Percentiles rank a stretch among this genome's conserved stretches.
Conservation (phyloP, 1,139 yeast genomes). For the Candida sanyaensis region DNA sequence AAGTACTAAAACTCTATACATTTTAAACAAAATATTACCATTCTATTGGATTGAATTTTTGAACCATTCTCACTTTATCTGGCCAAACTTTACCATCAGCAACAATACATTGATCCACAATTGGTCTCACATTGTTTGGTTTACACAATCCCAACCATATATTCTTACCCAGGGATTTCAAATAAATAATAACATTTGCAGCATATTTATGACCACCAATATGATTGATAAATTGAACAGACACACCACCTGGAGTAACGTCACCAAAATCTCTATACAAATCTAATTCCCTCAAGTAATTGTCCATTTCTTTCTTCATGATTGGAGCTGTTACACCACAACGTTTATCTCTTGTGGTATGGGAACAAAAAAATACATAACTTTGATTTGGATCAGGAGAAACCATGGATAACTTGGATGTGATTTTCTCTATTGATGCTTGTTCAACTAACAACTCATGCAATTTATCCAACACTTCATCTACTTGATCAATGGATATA, state of each 20-base stretch:
- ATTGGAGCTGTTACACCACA: slow-evolving; percentile 97
- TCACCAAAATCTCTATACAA: slow-evolving; percentile 76
- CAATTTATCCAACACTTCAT: slow-evolving; percentile 45
- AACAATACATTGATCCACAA: slow-evolving; percentile 72
- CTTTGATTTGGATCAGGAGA: slow-evolving; percentile 45
- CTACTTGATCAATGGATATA: slow-evolving; percentile 47
- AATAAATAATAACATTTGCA: slow-evolving; percentile 81
- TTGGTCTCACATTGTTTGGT: slow-evolving; percentile 73
- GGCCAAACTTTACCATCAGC: slow-evolving; percentile 72
- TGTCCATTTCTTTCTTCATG: slow-evolving; percentile 76
- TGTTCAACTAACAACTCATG: slow-evolving; percentile 38
- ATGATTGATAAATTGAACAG: slow-evolving; percentile 73
- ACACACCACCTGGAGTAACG: slow-evolving; percentile 70
- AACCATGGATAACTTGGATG: slow-evolving; percentile 8
- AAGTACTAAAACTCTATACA: background rate
- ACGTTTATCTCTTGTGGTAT: slow-evolving; percentile 84
- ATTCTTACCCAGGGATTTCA: slow-evolving; percentile 65
- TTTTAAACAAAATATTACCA: slow-evolving; percentile 40
- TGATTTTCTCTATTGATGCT: slow-evolving; percentile 8
- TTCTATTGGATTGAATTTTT: slow-evolving; percentile 50
- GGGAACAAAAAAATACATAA: slow-evolving; percentile 81
- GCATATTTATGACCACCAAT: slow-evolving; percentile 96
- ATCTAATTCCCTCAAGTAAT: slow-evolving; percentile 68
- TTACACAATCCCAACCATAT: slow-evolving; percentile 87
- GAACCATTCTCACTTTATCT: slow-evolving; percentile 63